phyloP scores from a whole-genome alignment of 2,329 filamentous ascomycete genomes.

The Penicillium decumbens region DNA sequence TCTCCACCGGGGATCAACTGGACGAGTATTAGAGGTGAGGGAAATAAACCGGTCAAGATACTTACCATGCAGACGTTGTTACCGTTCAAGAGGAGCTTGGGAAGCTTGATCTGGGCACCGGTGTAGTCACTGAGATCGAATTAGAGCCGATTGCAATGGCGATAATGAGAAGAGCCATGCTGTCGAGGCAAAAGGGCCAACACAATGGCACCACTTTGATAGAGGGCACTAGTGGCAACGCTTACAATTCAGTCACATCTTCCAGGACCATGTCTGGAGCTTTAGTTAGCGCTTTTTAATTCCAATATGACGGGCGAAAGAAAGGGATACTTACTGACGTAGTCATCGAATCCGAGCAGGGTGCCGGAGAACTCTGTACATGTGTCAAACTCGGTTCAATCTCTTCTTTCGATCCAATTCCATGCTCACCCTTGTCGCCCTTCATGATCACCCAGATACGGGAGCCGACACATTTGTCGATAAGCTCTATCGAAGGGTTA shows the following conservation, averaged over 20 bases:
- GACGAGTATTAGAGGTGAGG: conserved; percentile 9
- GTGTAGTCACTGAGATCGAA: conserved; percentile 69
- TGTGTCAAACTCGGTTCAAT: conserved; percentile 10
- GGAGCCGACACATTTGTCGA: conserved; percentile 97
- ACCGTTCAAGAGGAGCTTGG: conserved; percentile 92
- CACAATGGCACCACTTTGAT: neutral
- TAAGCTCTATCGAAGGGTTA: conserved; percentile 65
- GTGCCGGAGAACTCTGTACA: conserved; percentile 85
- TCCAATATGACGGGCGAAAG: conserved; percentile 15
- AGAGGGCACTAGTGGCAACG: neutral
- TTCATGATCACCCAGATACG: conserved; percentile 99
- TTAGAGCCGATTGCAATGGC: conserved; percentile 13
- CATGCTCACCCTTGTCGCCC: conserved; percentile 77
- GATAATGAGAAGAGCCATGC: neutral
- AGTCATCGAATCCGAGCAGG: conserved; percentile 94
- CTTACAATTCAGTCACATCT: conserved; percentile 93
- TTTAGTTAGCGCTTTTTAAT: conserved; percentile 5
- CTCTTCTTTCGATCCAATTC: neutral
- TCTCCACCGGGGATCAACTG: conserved; percentile 76
- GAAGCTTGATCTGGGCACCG: conserved; percentile 78
- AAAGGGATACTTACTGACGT: conserved; percentile 77
- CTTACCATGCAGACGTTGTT: conserved; percentile 99
- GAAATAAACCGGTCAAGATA: neutral
- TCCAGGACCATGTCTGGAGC: conserved; percentile 89
- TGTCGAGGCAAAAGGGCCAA: neutral